These are phyloP conservation scores for Tetrahymena elliotti DNA, from an alignment of 73 alveolate genomes.

Conservation along the genomic window DNA sequence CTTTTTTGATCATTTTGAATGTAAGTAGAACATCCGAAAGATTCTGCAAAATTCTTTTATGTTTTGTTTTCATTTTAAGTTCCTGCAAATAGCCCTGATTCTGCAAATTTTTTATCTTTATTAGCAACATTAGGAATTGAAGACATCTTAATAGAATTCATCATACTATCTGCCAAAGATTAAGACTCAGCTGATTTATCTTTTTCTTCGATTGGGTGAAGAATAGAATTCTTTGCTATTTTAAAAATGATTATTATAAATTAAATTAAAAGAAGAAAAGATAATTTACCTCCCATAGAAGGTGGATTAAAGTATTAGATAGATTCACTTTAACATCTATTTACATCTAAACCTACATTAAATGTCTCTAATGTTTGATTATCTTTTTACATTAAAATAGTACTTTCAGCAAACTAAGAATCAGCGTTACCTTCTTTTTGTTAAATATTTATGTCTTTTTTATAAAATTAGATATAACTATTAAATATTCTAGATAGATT, in stretches of 20 bases:
- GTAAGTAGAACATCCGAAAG: neutral
- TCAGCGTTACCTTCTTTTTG: neutral
- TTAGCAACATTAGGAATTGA: neutral
- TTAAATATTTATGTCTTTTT: no score
- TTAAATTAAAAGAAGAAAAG: neutral
- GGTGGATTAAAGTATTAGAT: neutral
- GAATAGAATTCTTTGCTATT: neutral
- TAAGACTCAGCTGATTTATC: neutral
- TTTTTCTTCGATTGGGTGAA: neutral
- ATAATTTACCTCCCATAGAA: neutral
- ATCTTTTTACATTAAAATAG: neutral
- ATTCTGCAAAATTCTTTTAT: neutral
- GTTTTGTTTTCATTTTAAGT: neutral
- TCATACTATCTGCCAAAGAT: neutral
- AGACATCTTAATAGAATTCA: neutral
- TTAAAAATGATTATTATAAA: neutral
- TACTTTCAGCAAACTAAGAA: neutral
- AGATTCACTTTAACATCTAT: neutral
- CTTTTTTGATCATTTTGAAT: neutral
- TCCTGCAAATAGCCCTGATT: neutral
- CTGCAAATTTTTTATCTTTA: neutral
- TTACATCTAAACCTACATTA: neutral
- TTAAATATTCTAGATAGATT: no score
- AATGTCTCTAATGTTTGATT: neutral
- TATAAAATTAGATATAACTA: no score